Evolutionary conservation across 768 basidiomycete genomes (phyloP).

Genomic region (Mycena leptocephala): DNA sequence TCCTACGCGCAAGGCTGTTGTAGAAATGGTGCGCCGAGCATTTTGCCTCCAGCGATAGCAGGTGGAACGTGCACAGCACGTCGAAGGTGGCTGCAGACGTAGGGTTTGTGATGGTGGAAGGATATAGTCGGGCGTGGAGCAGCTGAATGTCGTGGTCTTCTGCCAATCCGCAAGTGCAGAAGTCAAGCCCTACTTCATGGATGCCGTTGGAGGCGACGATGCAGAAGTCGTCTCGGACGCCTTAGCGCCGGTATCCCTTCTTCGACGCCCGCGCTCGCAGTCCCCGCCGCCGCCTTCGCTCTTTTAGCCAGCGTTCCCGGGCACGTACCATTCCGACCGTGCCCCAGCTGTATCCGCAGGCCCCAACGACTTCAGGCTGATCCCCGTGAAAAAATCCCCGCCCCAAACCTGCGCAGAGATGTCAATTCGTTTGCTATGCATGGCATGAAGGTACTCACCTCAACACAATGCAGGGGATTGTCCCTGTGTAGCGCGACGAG

Average conservation of each 20-base stretch:
- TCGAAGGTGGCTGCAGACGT: conserved; percentile 16
- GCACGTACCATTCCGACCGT: neutral
- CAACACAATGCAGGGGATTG: neutral
- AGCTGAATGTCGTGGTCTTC: conserved; percentile 29
- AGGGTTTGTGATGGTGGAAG: conserved; percentile 31
- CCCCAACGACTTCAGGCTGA: neutral
- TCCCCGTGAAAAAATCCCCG: neutral
- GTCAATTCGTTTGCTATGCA: no score
- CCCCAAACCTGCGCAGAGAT: conserved; percentile 8
- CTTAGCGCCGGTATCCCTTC: no score
- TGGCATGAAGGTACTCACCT: neutral
- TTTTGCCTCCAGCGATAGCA: conserved; percentile 31
- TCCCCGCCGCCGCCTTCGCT: neutral
- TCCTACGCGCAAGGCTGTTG: conserved; percentile 1
- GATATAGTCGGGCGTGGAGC: conserved; percentile 3
- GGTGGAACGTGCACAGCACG: conserved; percentile 19
- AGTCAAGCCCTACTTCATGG: conserved; percentile 29
- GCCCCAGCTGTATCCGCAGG: conserved; percentile 15
- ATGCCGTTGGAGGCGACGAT: conserved; percentile 25
- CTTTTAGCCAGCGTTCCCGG: neutral
- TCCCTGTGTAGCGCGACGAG: neutral
- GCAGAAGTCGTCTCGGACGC: neutral
- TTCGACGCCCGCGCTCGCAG: neutral
- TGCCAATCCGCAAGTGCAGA: conserved; percentile 25
- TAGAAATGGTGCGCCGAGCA: conserved; percentile 36